Conservation (phyloP, 2,329 filamentous ascomycete genomes). For the Alternaria novae-zelandiae region DNA sequence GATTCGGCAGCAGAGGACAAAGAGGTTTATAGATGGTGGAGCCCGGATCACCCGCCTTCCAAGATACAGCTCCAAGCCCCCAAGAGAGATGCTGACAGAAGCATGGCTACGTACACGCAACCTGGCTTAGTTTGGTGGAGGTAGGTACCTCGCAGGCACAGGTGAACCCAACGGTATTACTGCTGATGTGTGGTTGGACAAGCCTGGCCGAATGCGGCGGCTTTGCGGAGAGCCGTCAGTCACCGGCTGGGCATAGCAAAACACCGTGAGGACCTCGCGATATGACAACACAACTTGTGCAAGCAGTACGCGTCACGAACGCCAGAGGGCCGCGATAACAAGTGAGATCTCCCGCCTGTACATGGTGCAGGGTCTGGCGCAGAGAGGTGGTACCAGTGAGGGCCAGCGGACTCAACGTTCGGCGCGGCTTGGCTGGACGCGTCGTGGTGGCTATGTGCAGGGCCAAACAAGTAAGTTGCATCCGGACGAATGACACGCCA, state of each 20-base stretch:
- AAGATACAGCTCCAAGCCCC: constrained; percentile 1
- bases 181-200: constrained; percentile 4
- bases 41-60: neutral
- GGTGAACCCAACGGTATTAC: neutral
- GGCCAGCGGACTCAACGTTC: constrained; percentile 3
- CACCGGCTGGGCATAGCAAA: constrained; percentile 11
- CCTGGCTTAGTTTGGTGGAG: neutral
- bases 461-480: constrained; percentile 11
- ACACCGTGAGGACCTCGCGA: constrained; percentile 24
- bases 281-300: constrained; percentile 12
- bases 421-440: constrained; percentile 26
- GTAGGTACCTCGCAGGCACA: neutral
- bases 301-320: constrained; percentile 39
- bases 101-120: constrained; percentile 2
- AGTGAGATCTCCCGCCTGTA: constrained; percentile 2
- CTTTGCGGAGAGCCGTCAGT: constrained; percentile 38
- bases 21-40: constrained; percentile 11
- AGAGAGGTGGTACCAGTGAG: constrained; percentile 1
- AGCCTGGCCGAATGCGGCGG: constrained; percentile 25
- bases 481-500: constrained; percentile 12
- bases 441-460: constrained; percentile 22
- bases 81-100: constrained; percentile 8
- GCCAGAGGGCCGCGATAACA: constrained; percentile 18
- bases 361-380: constrained; percentile 16
- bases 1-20: constrained; percentile 16